Evolutionary conservation across 2,329 filamentous ascomycete genomes (phyloP), one percentile per base, ranked within the genome.

Genomic region (Aspergillus calidoustus): DNA sequence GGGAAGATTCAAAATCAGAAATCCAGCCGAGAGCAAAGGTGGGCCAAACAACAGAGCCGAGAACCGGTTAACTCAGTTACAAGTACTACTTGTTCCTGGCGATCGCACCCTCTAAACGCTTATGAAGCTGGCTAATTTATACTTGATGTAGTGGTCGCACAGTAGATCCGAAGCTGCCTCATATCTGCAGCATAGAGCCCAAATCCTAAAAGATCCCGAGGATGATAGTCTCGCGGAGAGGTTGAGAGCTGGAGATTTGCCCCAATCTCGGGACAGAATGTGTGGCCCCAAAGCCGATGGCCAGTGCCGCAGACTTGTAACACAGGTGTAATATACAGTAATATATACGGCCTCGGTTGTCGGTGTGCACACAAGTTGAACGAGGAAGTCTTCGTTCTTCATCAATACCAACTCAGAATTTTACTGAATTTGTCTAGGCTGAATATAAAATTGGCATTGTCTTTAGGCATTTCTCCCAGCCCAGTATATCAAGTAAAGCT

Each of bases 291-390:
- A 34, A 68, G 57, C 72, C 71, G 71, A 69, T 17, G 17, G 49
- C 61, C 65, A 68, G 60, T 74, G 71, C 72, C 72, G 72, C 38
- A 31, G 57, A 23, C 31, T n/a, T 31, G 57, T 58, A 62, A 60
- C 41, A 30, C 1, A 2, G 0, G 4, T 51, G 72, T 75, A 75
- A 62, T 55, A 69, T 73, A 74, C 72, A 50, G 72, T 74, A 59
- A 44, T 8, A 3, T 6, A 17, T 7, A 11, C 11, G 58, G 58
- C 68, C 70, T 72, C 71, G 70, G 73, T 59, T 59, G 64, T 67
- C 65, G 62, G 64, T 25, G 46, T 50, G 44, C 11, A 15, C 11
- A 15, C 34, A 41, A 41, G 19, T 19, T 19, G 19, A 19, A 41
- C 11, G 15, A 38, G 34, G 34, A 38, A 28, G 38, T 31, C 41